Evolutionary conservation across 2,329 filamentous ascomycete genomes (phyloP), one percentile per base, ranked within the genome.

Genomic region (Cercospora canescens): DNA sequence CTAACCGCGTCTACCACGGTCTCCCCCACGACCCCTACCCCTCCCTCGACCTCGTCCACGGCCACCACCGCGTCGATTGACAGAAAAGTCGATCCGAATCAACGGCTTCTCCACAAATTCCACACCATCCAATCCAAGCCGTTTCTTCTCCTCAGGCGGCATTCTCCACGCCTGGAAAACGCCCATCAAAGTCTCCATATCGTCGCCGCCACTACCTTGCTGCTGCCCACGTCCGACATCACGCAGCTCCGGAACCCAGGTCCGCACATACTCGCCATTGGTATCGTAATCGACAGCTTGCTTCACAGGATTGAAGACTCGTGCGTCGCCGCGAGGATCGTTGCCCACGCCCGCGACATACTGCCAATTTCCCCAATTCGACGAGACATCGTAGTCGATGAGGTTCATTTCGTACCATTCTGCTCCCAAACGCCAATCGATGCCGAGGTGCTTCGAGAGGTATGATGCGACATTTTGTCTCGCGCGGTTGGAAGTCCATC

Each of bases 251-350:
- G 87, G 85, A 0, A 94, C 82, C 92, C 91, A 94, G 2, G 85
- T 81, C n/a, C 86, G 86, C 8, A 93, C 87, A 70, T 92, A 94
- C 6, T 84, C 80, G 2, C 90, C 91, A 0, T 87, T 80, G 2
- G 84, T 83, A 74, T 94, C 91, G 73, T 94, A 94, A 69, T 93
- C 90, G 50, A 91, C 86, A 0, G 88, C 89, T 76, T 94, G 91
- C 76, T 94, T 94, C 57, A 94, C 87, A 0, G 91, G 91, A 73
- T 94, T 94, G 82, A 94, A 94, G 14, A 91, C 86, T n/a, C 91
- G 83, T 0, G 86, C 86, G 70, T 90, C 86, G 6, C 88, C 88
- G 24, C 91, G 81, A 0, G 91, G 91, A 70, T 94, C 91, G 69
- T 93, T 94, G 7, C 92, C 91, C 0, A 94, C 90, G 0, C 91